These are phyloP conservation scores for Haplographium delicatum DNA, from an alignment of 495 filamentous ascomycete genomes.

Conservation along the genomic window DNA sequence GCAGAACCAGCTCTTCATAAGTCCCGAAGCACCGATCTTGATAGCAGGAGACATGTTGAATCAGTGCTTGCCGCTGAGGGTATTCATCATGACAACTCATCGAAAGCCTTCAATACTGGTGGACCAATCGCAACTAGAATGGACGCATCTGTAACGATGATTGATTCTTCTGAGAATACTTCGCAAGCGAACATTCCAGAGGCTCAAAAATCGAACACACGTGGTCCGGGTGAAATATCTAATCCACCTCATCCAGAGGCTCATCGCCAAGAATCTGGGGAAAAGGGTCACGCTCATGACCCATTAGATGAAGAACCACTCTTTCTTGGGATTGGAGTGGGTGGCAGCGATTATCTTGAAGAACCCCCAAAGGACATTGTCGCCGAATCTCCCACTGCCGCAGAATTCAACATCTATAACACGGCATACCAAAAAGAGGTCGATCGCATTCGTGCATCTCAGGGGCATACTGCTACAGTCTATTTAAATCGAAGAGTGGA, in stretches of 20 bases:
- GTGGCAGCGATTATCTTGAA: slow-evolving; percentile 37
- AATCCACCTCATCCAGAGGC: slow-evolving; percentile 17
- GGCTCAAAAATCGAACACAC: neutral
- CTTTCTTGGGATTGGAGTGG: slow-evolving; percentile 70
- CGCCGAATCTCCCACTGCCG: slow-evolving; percentile 74
- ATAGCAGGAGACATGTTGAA: slow-evolving; percentile 45
- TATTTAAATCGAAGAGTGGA: slow-evolving; percentile 27
- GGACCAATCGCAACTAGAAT: slow-evolving; percentile 12
- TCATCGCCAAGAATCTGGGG: slow-evolving; percentile 19
- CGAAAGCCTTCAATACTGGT: neutral
- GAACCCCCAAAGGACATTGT: slow-evolving; percentile 44
- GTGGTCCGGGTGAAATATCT: neutral
- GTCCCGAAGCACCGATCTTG: slow-evolving; percentile 44
- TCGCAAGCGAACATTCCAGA: neutral
- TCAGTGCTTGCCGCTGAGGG: slow-evolving; percentile 44
- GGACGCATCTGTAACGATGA: slow-evolving; percentile 9
- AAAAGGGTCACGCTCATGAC: slow-evolving; percentile 64
- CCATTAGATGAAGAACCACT: slow-evolving; percentile 50
- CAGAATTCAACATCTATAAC: slow-evolving; percentile 83
- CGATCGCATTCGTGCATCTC: slow-evolving; percentile 51
- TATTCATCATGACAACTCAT: slow-evolving; percentile 31
- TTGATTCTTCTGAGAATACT: no score
- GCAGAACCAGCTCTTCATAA: slow-evolving; percentile 43
- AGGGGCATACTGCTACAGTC: slow-evolving; percentile 22
- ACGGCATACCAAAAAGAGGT: slow-evolving; percentile 79